Evolutionary conservation across 2,329 filamentous ascomycete species (phyloP).

Genomic region (Ramularia endophylla): DNA sequence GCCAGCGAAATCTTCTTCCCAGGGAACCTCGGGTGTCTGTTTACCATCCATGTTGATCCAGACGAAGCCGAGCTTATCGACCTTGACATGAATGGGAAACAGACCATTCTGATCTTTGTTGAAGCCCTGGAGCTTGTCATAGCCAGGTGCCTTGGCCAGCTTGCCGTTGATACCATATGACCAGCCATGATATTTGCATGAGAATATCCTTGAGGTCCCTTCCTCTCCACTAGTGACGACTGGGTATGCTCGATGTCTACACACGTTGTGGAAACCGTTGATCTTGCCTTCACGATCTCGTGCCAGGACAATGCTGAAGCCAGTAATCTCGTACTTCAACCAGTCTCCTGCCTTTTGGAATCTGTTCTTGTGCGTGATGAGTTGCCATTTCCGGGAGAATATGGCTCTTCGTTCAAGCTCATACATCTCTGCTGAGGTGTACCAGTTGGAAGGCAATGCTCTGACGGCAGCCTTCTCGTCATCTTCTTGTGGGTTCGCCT

Average conservation of each 20-base stretch:
- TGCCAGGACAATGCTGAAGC: conserved; percentile 51
- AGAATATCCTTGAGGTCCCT: conserved; percentile 49
- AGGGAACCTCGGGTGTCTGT: conserved; percentile 43
- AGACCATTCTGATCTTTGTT: conserved; percentile 52
- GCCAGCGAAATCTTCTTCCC: conserved; percentile 49
- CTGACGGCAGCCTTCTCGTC: conserved; percentile 26
- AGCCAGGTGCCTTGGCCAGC: conserved; percentile 55
- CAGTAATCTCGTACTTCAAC: conserved; percentile 50
- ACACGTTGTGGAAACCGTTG: conserved; percentile 58
- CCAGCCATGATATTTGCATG: conserved; percentile 60
- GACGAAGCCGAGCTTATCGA: conserved; percentile 51
- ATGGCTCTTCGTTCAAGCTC: conserved; percentile 53
- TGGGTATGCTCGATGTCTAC: conserved; percentile 56
- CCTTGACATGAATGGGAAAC: conserved; percentile 49
- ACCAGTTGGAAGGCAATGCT: conserved; percentile 49
- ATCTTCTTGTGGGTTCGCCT: background rate
- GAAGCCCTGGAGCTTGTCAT: conserved; percentile 51
- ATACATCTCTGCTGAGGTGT: conserved; percentile 49
- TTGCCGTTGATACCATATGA: conserved; percentile 54
- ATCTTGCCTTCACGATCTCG: conserved; percentile 47
- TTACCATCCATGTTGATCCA: conserved; percentile 53
- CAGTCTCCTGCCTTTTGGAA: conserved; percentile 51
- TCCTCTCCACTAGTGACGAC: conserved; percentile 45
- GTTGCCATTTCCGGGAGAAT: conserved; percentile 53
- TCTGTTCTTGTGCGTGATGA: conserved; percentile 49